Conservation (phyloP, 1,284 basidiomycete genomes). For the Rhodofomes roseus region DNA sequence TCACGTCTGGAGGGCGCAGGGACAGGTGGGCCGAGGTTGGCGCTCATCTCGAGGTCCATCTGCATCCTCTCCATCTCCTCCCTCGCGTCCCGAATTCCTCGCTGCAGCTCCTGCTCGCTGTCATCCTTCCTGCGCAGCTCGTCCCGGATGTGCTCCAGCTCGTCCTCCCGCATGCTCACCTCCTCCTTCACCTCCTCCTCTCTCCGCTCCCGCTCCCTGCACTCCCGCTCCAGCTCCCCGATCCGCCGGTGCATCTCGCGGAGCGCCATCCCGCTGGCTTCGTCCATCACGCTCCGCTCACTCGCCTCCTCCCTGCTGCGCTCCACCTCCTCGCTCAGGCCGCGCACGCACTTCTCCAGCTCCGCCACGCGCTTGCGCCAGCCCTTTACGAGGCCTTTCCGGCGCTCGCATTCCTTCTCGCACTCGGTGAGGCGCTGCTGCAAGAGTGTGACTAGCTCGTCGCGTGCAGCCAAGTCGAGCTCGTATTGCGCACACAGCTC, state of each 20-base stretch:
- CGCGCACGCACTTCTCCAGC: constrained; percentile 58
- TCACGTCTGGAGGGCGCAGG: constrained; percentile 24
- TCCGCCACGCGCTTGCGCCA: constrained; percentile 75
- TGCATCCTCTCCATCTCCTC: constrained; percentile 56
- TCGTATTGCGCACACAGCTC: constrained; percentile 73
- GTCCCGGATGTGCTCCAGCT: constrained; percentile 43
- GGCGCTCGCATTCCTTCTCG: constrained; percentile 59
- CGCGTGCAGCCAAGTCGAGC: constrained; percentile 63
- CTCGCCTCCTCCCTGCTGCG: constrained; percentile 59
- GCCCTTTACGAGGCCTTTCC: constrained; percentile 45
- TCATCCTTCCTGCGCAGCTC: constrained; percentile 49
- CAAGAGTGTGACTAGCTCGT: constrained; percentile 66
- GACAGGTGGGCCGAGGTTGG: constrained; percentile 1
- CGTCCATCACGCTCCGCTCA: constrained; percentile 75
- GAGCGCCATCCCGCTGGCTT: constrained; percentile 67
- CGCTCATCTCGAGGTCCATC: constrained; percentile 13
- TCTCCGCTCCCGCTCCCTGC: constrained; percentile 40
- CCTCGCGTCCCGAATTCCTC: constrained; percentile 47
- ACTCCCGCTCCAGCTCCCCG: constrained; percentile 57
- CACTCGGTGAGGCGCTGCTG: constrained; percentile 44
- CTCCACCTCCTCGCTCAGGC: constrained; percentile 69
- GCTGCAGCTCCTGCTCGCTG: constrained; percentile 45
- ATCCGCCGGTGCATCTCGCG: constrained; percentile 64
- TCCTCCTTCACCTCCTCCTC: constrained; percentile 31
- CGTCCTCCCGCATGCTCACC: constrained; percentile 33